Evolutionary conservation across 228 moss, liverwort and hornwort genomes (phyloP).

Genomic region (Sphagnum fallax): DNA sequence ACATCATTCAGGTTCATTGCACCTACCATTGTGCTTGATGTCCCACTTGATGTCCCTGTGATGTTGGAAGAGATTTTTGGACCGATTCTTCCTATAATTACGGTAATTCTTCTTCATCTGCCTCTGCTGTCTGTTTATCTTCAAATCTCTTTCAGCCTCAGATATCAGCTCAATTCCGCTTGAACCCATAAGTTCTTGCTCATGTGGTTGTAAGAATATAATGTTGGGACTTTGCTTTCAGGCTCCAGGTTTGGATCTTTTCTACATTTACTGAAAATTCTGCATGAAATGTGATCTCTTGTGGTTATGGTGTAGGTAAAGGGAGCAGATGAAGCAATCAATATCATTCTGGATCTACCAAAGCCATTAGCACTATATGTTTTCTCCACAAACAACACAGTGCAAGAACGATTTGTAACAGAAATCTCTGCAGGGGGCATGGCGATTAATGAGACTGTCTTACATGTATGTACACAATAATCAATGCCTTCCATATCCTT

Average conservation of each 20-base stretch:
- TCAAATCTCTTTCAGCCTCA: too few relatives aligned
- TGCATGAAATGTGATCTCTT: too few relatives aligned
- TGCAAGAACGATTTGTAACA: slow-evolving; percentile 35
- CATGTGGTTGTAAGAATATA: too few relatives aligned
- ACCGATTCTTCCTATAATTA: slow-evolving; percentile 59
- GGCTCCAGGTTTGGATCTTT: too few relatives aligned
- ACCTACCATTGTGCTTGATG: slow-evolving; percentile 69
- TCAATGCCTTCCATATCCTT: background rate
- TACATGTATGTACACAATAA: slow-evolving; percentile 43
- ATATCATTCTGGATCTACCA: slow-evolving; percentile 50
- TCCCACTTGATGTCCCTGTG: slow-evolving; percentile 62
- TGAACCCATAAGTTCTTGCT: too few relatives aligned
- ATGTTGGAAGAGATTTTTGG: slow-evolving; percentile 96
- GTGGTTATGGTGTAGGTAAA: slow-evolving; percentile 34
- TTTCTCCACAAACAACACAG: slow-evolving; percentile 42
- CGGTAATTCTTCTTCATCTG: slow-evolving; percentile 13
- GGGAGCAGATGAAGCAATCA: slow-evolving; percentile 41
- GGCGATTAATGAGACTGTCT: slow-evolving; percentile 59
- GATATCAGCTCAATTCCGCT: too few relatives aligned
- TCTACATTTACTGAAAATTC: too few relatives aligned
- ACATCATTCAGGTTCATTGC: slow-evolving; percentile 55
- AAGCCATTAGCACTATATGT: slow-evolving; percentile 73
- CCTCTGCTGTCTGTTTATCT: too few relatives aligned
- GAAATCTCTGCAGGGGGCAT: slow-evolving; percentile 77
- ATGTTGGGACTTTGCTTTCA: too few relatives aligned